Evolutionary conservation across 129 eudicot genomes (phyloP).

Genomic region (Kitagawia praeruptora): DNA sequence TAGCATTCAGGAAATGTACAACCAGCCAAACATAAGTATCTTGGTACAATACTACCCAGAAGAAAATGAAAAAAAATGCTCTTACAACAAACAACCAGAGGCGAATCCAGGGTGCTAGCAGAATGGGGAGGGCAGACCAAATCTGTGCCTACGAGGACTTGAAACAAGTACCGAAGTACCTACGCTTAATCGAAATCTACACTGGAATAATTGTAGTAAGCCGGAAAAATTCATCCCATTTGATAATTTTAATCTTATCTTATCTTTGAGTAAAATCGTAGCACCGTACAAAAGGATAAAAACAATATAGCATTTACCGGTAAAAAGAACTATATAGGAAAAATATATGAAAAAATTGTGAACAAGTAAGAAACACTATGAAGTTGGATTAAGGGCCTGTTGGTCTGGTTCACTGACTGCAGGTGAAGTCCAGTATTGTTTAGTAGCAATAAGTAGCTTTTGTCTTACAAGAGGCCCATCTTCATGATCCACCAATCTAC

Average conservation of each 20-base stretch:
- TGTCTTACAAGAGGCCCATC: constrained; percentile 61
- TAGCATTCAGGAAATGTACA: neutral
- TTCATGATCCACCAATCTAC: constrained; percentile 70
- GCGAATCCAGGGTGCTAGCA: neutral
- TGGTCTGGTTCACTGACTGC: constrained; percentile 5
- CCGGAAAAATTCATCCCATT: no score
- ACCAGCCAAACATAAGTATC: neutral
- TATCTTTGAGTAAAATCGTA: neutral
- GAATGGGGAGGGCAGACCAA: neutral
- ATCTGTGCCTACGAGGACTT: neutral
- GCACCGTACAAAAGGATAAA: neutral
- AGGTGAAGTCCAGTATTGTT: constrained; percentile 72
- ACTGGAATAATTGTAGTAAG: no score
- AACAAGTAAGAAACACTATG: neutral
- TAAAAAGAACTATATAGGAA: neutral
- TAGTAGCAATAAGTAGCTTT: constrained; percentile 63
- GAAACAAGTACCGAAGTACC: neutral
- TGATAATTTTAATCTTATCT: neutral
- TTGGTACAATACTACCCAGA: neutral
- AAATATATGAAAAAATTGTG: neutral
- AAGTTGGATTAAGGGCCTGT: neutral
- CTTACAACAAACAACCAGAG: neutral
- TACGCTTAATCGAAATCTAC: neutral
- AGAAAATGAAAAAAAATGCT: neutral
- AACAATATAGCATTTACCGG: neutral